Conservation (phyloP, 768 basidiomycete species). For the Leccinum aurantiacum region DNA sequence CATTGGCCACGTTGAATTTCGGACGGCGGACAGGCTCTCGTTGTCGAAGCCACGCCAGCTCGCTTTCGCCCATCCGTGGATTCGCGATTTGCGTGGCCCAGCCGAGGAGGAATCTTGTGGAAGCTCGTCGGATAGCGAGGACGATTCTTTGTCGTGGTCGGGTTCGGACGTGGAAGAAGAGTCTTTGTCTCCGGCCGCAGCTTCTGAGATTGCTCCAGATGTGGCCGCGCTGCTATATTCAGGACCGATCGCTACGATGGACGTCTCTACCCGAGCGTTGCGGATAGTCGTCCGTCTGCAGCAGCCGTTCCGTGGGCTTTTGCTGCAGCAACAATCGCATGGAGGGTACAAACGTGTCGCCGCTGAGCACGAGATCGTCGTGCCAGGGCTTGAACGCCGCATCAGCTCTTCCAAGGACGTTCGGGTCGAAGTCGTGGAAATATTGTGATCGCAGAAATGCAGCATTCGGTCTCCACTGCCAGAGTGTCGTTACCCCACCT, state of each 20-base stretch:
- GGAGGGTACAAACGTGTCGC: neutral
- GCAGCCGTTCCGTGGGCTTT: constrained; percentile 9
- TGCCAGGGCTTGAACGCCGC: neutral
- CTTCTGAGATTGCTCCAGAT: neutral
- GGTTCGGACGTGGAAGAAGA: neutral
- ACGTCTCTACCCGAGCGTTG: neutral
- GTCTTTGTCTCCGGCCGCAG: neutral
- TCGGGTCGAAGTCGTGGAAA: neutral
- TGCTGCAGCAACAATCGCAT: constrained; percentile 2
- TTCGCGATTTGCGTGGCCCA: constrained; percentile 7
- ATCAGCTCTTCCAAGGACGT: neutral
- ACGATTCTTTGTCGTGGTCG: neutral
- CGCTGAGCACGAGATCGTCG: neutral
- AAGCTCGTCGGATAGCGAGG: neutral
- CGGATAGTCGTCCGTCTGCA: constrained; percentile 8
- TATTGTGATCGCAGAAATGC: neutral
- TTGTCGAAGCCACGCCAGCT: neutral
- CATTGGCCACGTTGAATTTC: constrained; percentile 5
- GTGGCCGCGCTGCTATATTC: neutral
- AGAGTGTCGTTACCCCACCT: no score
- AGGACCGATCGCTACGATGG: neutral
- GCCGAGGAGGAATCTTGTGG: neutral
- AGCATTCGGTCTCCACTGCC: no score
- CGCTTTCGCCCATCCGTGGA: constrained; percentile 14
- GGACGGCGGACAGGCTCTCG: neutral